Percentiles rank a stretch among this genome's conserved stretches.
These are phyloP conservation scores for Saccharomycodes ludwigii DNA, from an alignment of 805 yeast genomes.

Conservation along the genomic window DNA sequence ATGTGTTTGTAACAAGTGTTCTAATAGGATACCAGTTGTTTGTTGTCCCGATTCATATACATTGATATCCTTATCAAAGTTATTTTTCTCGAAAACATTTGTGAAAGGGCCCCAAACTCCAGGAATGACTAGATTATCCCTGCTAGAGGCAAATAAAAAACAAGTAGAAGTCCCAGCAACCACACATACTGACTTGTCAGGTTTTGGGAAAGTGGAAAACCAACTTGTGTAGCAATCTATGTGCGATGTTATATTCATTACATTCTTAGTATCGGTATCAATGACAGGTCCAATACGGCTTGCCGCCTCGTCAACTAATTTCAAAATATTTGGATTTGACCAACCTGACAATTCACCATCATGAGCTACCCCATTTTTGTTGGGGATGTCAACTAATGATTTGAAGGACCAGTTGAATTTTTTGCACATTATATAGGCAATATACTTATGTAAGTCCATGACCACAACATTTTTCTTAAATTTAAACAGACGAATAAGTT, in stretches of 20 bases:
- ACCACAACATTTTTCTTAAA: conserved; percentile 21
- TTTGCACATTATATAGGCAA: conserved; percentile 20
- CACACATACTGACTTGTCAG: conserved; percentile 27
- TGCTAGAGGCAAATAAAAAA: conserved; percentile 25
- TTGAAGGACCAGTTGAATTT: conserved; percentile 9
- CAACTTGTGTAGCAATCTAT: conserved; percentile 52
- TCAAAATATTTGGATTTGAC: conserved; percentile 16
- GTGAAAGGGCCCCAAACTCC: conserved; percentile 56
- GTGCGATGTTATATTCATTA: conserved; percentile 17
- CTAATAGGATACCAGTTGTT: conserved; percentile 43
- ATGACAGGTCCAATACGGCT: conserved; percentile 21
- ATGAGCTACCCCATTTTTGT: conserved; percentile 26
- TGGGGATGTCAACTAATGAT: conserved; percentile 4
- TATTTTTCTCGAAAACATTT: conserved; percentile 18
- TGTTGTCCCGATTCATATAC: conserved; percentile 48
- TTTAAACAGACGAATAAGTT: conserved; percentile 29
- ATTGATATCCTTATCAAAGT: conserved; percentile 8
- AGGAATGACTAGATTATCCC: conserved; percentile 12
- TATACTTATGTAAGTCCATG: conserved; percentile 40
- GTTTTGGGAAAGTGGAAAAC: conserved; percentile 25
- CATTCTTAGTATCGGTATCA: conserved; percentile 1
- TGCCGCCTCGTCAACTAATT: conserved; percentile 16
- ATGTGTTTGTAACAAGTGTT: conserved; percentile 33
- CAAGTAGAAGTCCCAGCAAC: conserved; percentile 58
- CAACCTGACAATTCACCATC: conserved; percentile 54